Evolutionary conservation across 495 filamentous ascomycete genomes (phyloP), one percentile per base, ranked within the genome.

Genomic region (Penicillium paradoxum): DNA sequence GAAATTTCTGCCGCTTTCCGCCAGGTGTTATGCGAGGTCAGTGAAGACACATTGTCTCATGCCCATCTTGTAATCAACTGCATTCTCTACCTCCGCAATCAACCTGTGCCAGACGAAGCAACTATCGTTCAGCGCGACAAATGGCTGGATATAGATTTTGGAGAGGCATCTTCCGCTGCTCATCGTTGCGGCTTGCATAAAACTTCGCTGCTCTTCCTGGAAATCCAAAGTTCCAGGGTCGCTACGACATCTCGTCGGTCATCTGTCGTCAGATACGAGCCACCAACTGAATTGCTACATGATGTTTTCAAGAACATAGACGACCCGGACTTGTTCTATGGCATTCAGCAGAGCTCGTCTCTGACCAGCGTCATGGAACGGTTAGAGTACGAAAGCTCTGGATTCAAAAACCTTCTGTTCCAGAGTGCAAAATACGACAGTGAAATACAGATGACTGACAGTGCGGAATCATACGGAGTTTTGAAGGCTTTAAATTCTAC

Each of bases 321-420:
- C 67, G 93, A 98, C 64, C 91, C 91, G 13, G 93, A 98, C 64
- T 83, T 91, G 15, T 97, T 91, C 65, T 97, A 98, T 60, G 93
- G 93, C n/a, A 84, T 97, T 18, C 79, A 86, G 42, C 88, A 95
- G 65, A 80, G 78, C 19, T 80, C 89, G 10, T 88, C 82, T 41
- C 71, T 98, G 36, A 73, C 78, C 14, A 86, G 86, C 0, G 85
- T 97, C 7, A 77, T 96, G 57, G 82, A 87, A 22, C 83, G 85
- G 24, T 78, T 97, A n/a, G 91, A 96, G 58, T 92, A 96, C 61
- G 95, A 98, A 70, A 79, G 83, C 39, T 84, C 93, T 55, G 91
- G 91, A 0, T 77, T 84, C 56, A 96, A 95, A 62, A 92, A 88
- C 49, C 80, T 98, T 34, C 82, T 92, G 14, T 95, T 96, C 57